These are phyloP conservation scores for Debaryomycetaceae sp. DNA, from an alignment of 1,139 yeast species.

Conservation along the genomic window DNA sequence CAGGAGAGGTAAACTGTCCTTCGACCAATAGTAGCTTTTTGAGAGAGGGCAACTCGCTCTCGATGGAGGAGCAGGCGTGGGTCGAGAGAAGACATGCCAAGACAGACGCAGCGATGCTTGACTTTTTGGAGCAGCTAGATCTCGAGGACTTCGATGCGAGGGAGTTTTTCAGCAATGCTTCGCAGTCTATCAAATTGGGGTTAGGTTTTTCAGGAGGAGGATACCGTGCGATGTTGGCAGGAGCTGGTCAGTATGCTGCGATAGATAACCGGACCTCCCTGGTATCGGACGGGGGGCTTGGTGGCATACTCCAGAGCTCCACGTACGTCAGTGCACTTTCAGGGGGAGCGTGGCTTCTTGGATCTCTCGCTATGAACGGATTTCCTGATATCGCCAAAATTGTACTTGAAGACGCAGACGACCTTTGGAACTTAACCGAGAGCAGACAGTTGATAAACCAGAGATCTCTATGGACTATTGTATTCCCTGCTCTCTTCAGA, in stretches of 20 bases:
- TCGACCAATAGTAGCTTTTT: slow-evolving; percentile 20
- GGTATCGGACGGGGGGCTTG: slow-evolving; percentile 33
- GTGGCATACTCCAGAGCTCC: slow-evolving; percentile 37
- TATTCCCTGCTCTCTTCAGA: slow-evolving; percentile 19
- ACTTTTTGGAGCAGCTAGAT: slow-evolving; percentile 56
- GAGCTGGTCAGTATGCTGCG: slow-evolving; percentile 86
- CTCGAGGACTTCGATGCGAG: slow-evolving; percentile 56
- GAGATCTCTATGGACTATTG: slow-evolving; percentile 18
- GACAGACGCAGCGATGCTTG: slow-evolving; percentile 50
- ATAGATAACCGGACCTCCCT: slow-evolving; percentile 69
- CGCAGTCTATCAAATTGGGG: slow-evolving; percentile 51
- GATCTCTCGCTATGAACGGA: slow-evolving; percentile 31
- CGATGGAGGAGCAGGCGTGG: slow-evolving; percentile 38
- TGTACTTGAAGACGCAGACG: slow-evolving; percentile 26
- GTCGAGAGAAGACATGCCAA: slow-evolving; percentile 45
- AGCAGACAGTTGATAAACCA: slow-evolving; percentile 26
- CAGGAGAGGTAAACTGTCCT: slow-evolving; percentile 60
- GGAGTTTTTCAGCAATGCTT: slow-evolving; percentile 36
- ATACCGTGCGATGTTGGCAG: slow-evolving; percentile 82
- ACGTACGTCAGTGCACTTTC: slow-evolving; percentile 37
- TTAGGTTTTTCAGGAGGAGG: slow-evolving; percentile 91
- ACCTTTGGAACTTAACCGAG: slow-evolving; percentile 35
- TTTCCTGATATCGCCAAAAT: slow-evolving; percentile 34
- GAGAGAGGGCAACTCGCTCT: slow-evolving; percentile 35
- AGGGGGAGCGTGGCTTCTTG: slow-evolving; percentile 40